These are phyloP conservation scores for Suhomyces atakaporum DNA, from an alignment of 1,139 yeast species.

Conservation along the genomic window DNA sequence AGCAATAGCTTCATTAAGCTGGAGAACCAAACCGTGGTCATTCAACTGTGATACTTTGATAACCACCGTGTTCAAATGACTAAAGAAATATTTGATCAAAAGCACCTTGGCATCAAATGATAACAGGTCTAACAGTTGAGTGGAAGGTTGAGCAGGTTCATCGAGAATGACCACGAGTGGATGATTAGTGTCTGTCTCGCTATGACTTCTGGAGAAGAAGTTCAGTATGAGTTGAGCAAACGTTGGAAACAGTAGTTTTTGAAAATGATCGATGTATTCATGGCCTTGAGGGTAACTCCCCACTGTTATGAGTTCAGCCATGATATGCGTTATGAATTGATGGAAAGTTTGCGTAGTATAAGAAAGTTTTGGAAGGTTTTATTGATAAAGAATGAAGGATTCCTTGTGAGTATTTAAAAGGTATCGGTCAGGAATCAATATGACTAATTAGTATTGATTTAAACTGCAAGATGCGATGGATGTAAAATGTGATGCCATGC, in stretches of 20 bases:
- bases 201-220: constrained; percentile 38
- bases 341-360: not conserved
- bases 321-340: constrained; percentile 1
- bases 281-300: constrained; percentile 7
- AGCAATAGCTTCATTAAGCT: constrained; percentile 30
- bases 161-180: constrained; percentile 38
- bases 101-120: constrained; percentile 31
- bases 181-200: constrained; percentile 36
- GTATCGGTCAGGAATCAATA: too few species aligned
- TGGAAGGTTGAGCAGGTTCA: constrained; percentile 5
- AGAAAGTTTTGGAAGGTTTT: too few species aligned
- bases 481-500: too few species aligned
- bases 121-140: constrained; percentile 7
- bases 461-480: too few species aligned
- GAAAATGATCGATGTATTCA: constrained; percentile 6
- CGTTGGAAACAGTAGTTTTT: constrained; percentile 7
- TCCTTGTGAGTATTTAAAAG: too few species aligned
- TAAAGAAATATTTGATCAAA: constrained; percentile 41
- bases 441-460: too few species aligned
- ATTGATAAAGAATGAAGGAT: too few species aligned
- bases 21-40: constrained; percentile 19
- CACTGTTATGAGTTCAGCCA: constrained; percentile 15
- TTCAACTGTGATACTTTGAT: constrained; percentile 24
- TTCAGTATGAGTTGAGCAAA: constrained; percentile 16
- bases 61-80: constrained; percentile 44